Base-by-base conservation (phyloP, 768 basidiomycete species). In the Boletus pseudo-olivaceus region DNA sequence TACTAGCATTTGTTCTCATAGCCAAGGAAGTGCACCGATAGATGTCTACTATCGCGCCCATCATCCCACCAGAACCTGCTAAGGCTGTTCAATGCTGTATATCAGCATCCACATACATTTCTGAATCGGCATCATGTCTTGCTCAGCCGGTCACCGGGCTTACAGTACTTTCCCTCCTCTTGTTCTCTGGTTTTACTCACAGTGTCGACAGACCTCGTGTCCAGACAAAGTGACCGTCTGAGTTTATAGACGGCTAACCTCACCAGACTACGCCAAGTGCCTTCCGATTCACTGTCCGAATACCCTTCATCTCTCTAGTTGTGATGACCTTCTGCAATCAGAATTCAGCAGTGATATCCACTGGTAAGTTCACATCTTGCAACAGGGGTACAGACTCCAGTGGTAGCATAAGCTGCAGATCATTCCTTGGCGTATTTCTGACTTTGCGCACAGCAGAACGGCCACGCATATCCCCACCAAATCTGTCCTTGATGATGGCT, bases 1-100 rank as follows among this genome's bases (percentile, higher is more conserved):
- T 9, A n/a, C n/a, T n/a, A 4, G 30, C 30, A 29, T 14, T 44
- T 27, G 30, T 59, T 55, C 58, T 39, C 57, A 49, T 35, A 53
- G 27, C 34, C 26, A 37, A 43, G 26, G 35, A 17, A 27, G 42
- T 20, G n/a, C n/a, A n/a, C n/a, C n/a, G n/a, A n/a, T n/a, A n/a
- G n/a, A n/a, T n/a, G n/a, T n/a, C n/a, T n/a, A n/a, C 11, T 20
- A 40, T 40, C 39, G 11, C 20, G 1, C n/a, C n/a, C n/a, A n/a
- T n/a, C n/a, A n/a, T n/a, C n/a, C n/a, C n/a, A n/a, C n/a, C n/a
- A n/a, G n/a, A n/a, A n/a, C n/a, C n/a, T n/a, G n/a, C n/a, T n/a
- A n/a, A n/a, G n/a, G n/a, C n/a, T 23, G 39, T 57, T 20, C 47
- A 30, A 11, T 29, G 27, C 51, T 51, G 47, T 32, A 51, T 32